These are phyloP conservation scores for Dactylis glomerata DNA, from an alignment of 176 grass and related monocot genomes.

Conservation along the genomic window DNA sequence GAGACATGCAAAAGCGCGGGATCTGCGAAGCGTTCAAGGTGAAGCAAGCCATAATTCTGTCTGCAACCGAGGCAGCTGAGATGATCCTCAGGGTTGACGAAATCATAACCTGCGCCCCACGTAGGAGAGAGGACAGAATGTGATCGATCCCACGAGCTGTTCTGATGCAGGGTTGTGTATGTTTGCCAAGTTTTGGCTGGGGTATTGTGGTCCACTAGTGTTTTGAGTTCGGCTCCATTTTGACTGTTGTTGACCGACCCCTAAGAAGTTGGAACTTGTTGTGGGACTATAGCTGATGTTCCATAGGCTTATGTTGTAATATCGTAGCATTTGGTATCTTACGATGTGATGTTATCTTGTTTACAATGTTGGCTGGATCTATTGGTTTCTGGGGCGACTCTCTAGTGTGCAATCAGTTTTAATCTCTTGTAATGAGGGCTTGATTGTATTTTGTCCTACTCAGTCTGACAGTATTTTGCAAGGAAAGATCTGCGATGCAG, in stretches of 20 bases:
- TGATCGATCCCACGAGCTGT: neutral
- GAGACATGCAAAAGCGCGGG: constrained; percentile 49
- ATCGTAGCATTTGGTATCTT: neutral
- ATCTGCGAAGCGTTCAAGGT: constrained; percentile 55
- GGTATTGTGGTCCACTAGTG: neutral
- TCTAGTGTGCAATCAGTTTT: neutral
- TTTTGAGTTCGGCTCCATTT: constrained; percentile 7
- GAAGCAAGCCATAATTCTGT: constrained; percentile 50
- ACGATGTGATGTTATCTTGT: neutral
- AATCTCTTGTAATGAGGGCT: neutral
- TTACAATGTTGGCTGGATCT: neutral
- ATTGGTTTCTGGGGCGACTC: neutral
- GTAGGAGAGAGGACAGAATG: constrained; percentile 56
- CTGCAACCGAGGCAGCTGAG: constrained; percentile 32
- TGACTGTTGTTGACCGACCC: neutral
- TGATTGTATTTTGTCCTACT: neutral
- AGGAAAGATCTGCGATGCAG: neutral
- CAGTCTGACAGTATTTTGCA: neutral
- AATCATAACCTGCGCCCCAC: constrained; percentile 44
- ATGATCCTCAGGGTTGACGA: constrained; percentile 62
- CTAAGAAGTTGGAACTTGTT: neutral
- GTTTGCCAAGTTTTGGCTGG: neutral
- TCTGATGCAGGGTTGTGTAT: neutral
- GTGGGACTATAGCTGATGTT: neutral
- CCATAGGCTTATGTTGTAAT: constrained; percentile 1